A percentile compares a stretch with the other conserved stretches of the same genome.
Evolutionary conservation across 345 rosid species (phyloP).

Genomic region (Arabidopsis suecica): DNA sequence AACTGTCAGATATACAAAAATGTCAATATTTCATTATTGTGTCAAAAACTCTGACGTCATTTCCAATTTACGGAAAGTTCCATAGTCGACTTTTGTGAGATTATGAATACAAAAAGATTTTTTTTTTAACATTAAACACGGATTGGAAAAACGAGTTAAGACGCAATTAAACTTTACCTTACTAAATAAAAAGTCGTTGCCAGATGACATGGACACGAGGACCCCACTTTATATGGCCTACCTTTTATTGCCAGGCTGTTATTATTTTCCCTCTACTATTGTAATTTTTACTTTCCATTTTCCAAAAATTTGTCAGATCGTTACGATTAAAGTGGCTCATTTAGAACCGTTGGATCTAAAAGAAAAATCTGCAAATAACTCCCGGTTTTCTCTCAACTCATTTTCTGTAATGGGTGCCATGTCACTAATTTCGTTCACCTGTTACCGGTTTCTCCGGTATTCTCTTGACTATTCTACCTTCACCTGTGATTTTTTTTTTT

Average conservation of each 20-base stretch:
- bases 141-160: slow-evolving; percentile 6
- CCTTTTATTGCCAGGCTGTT: slow-evolving; percentile 44
- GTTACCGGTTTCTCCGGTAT: slow-evolving; percentile 38
- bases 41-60: background rate
- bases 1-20: slow-evolving; percentile 8
- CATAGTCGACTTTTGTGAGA: too few relatives aligned
- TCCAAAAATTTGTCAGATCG: slow-evolving; percentile 23
- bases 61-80: slow-evolving; percentile 13
- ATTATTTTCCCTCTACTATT: slow-evolving; percentile 28
- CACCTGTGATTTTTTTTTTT: background rate
- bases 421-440: background rate
- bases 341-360: slow-evolving; percentile 28
- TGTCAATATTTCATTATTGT: slow-evolving; percentile 9
- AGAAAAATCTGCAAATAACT: background rate
- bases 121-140: background rate
- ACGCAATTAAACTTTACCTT: slow-evolving; percentile 30
- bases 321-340: slow-evolving; percentile 28
- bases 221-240: slow-evolving; percentile 39
- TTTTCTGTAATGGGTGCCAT: slow-evolving; percentile 32
- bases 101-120: too few relatives aligned
- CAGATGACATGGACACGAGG: slow-evolving; percentile 46
- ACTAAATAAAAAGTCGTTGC: slow-evolving; percentile 17
- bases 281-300: slow-evolving; percentile 1
- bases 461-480: slow-evolving; percentile 27
- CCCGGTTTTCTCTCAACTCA: slow-evolving; percentile 18